Base-by-base conservation (phyloP, 495 filamentous ascomycete genomes). In the Xylaria longipes region DNA sequence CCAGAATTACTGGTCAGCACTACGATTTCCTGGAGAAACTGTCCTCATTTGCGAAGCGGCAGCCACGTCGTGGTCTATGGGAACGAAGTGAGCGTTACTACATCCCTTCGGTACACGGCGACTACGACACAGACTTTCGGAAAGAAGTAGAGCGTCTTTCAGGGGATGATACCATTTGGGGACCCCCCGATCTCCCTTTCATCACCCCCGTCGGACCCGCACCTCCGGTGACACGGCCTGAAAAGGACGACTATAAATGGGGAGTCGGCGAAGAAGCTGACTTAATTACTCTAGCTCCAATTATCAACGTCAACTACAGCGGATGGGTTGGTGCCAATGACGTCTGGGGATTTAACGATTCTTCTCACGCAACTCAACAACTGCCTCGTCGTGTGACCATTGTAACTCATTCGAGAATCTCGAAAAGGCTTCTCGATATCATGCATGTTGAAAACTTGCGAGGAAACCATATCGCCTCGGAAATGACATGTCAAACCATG, bases 251-350 rank as follows among this genome's bases (percentile, higher is more conserved):
- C 45, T 93, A 90, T 77, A 74, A 83, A 64, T 94, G 91, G 92
- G 92, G 92, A 31, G 87, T 92, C 20, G 90, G 87, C 63, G 92
- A 94, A 80, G 90, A 92, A 64, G 92, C 92, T 27, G 92, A 95
- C 76, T 81, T 91, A 70, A 92, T 94, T 71, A 89, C 89, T 3
- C 83, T 93, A 43, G 84, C 89, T 0, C 92, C 92, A 7, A 90
- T 93, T 31, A 91, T 92, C 81, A 88, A 93, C 74, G 87, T 89
- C 3, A 83, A 86, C 65, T 84, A 87, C 73, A 91, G 90, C 35
- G 76, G 78, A n/a, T 93, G 91, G 89, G 82, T 88, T 29, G 86
- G 88, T 70, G 84, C 83, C 41, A 83, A 91, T 74, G 82, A 87
- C 61, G 81, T 93, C 63, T 91, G 86, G 83, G 89, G 88, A 61